These are phyloP conservation scores for Schwanniomyces vanrijiae DNA, from an alignment of 805 yeast species.

Conservation along the genomic window DNA sequence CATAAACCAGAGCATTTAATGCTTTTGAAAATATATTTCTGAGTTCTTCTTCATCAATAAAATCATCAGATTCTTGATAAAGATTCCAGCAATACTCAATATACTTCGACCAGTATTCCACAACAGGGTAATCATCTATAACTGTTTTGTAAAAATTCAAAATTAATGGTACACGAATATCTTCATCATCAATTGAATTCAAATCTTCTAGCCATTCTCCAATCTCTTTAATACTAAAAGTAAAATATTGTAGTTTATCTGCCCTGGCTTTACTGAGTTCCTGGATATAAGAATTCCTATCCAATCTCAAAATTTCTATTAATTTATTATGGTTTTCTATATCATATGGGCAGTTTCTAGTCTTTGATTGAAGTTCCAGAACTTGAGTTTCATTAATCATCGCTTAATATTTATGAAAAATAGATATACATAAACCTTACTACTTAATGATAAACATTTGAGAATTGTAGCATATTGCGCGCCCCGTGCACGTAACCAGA, in stretches of 20 bases:
- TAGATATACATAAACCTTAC: background rate
- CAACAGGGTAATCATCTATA: constrained; percentile 19
- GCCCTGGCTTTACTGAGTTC: constrained; percentile 9
- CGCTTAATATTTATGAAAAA: background rate
- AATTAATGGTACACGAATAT: constrained; percentile 3
- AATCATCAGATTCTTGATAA: background rate
- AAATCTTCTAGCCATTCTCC: constrained; percentile 19
- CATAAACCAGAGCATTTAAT: constrained; percentile 21
- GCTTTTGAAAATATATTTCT: constrained; percentile 16
- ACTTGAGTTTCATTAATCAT: background rate
- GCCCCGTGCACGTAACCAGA: constrained; percentile 5
- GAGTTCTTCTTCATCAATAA: constrained; percentile 5
- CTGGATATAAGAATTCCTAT: constrained; percentile 2
- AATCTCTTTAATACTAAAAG: constrained; percentile 9
- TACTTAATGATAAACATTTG: background rate
- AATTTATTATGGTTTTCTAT: constrained; percentile 14
- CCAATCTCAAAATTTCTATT: constrained; percentile 10
- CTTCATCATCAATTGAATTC: constrained; percentile 8
- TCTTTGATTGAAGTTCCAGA: constrained; percentile 6
- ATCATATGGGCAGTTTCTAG: constrained; percentile 12
- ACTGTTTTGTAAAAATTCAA: constrained; percentile 15
- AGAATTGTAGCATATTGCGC: background rate
- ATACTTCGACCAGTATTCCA: constrained; percentile 19
- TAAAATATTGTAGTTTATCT: constrained; percentile 9
- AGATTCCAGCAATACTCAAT: constrained; percentile 12